A percentile compares a stretch with the other conserved stretches of the same genome.
Evolutionary conservation across 164 flowering plant species (phyloP).

Genomic region (Platanus orientalis): DNA sequence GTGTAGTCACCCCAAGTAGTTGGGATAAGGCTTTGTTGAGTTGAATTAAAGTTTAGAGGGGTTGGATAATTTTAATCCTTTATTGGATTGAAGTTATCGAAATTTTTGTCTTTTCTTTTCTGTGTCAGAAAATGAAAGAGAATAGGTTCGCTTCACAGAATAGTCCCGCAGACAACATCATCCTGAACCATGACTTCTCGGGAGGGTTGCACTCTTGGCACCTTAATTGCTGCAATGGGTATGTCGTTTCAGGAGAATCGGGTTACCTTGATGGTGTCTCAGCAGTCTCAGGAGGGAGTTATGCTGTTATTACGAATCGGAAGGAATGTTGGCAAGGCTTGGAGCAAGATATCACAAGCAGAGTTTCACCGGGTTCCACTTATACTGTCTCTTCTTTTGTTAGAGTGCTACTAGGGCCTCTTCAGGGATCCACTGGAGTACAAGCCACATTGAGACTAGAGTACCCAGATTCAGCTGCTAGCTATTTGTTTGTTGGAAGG

Average conservation of each 20-base stretch:
- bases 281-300: constrained; percentile 26
- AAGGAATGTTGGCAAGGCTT: constrained; percentile 81
- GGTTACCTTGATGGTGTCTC: constrained; percentile 29
- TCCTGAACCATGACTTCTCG: constrained; percentile 73
- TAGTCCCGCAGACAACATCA: constrained; percentile 29
- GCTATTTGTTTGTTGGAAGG: constrained; percentile 62
- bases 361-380: constrained; percentile 43
- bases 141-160: background rate
- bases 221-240: constrained; percentile 59
- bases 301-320: constrained; percentile 66
- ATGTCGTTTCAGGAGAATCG: constrained; percentile 46
- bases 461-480: constrained; percentile 32
- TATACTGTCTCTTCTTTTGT: constrained; percentile 64
- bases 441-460: constrained; percentile 74
- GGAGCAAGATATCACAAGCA: constrained; percentile 80
- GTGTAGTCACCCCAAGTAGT: too few relatives aligned
- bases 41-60: too few relatives aligned
- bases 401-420: constrained; percentile 57
- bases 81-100: too few relatives aligned
- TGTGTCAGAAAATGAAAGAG: background rate
- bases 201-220: constrained; percentile 68
- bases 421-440: constrained; percentile 44
- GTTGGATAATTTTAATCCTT: too few relatives aligned
- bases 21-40: too few relatives aligned
- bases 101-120: too few relatives aligned